A percentile compares a stretch with the other conserved stretches of the same genome.
These are phyloP conservation scores for Conoideocrella luteorostrata DNA, from an alignment of 2,329 filamentous ascomycete genomes.

Conservation along the genomic window DNA sequence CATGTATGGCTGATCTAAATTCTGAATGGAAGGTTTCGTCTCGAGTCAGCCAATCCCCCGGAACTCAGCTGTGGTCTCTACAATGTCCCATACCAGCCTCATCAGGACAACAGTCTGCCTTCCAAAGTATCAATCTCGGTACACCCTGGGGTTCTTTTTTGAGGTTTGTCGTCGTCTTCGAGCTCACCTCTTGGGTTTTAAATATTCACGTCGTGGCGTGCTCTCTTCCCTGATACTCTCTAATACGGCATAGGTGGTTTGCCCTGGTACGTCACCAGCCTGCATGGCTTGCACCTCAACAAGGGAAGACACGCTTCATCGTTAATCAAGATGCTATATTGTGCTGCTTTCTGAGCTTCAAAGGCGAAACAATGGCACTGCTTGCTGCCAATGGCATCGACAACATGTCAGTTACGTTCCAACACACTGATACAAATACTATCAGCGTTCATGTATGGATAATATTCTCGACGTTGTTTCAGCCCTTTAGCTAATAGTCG, in stretches of 20 bases:
- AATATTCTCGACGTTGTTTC: neutral
- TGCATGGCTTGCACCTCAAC: conserved; percentile 84
- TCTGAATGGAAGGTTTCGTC: conserved; percentile 46
- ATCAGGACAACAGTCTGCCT: conserved; percentile 50
- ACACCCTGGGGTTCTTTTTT: conserved; percentile 51
- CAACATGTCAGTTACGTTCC: conserved; percentile 64
- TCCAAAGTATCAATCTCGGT: conserved; percentile 53
- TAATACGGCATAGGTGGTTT: conserved; percentile 58
- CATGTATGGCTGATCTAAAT: conserved; percentile 54
- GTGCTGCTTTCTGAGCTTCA: conserved; percentile 65
- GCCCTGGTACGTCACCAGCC: conserved; percentile 71
- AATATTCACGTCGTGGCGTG: too few relatives aligned
- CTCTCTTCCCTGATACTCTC: neutral
- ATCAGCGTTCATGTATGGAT: conserved; percentile 58
- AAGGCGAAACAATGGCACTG: conserved; percentile 70
- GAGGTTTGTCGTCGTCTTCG: conserved; percentile 34
- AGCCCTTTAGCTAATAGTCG: conserved; percentile 9
- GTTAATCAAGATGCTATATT: conserved; percentile 74
- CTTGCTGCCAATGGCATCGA: conserved; percentile 71
- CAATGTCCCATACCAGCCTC: conserved; percentile 50
- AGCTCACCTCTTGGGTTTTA: neutral
- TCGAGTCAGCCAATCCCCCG: conserved; percentile 58
- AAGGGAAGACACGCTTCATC: conserved; percentile 61
- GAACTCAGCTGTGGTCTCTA: conserved; percentile 66
- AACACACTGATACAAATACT: conserved; percentile 56